Base-by-base conservation (phyloP, 495 filamentous ascomycete species). In the Aspergillus wentii region DNA sequence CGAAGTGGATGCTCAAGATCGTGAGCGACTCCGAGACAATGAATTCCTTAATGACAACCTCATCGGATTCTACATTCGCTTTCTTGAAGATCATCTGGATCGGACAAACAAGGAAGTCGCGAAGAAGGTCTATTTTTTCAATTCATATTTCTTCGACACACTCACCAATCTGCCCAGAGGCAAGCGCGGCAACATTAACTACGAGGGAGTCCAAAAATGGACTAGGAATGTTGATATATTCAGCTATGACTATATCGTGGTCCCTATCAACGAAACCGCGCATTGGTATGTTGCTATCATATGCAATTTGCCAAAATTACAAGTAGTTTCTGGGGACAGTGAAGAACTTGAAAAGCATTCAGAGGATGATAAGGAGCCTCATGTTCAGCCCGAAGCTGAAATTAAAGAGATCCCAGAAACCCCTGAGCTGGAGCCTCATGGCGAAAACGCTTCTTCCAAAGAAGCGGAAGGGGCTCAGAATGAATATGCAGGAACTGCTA, bases 251-350 rank as follows among this genome's bases (percentile, higher is more conserved):
- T 97, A 86, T 52, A 79, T 97, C 28, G 71, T 97, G 4, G 85
- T 98, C 11, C 92, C 92, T 0, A 85, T 98, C 57, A 91, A 94
- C 52, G 86, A 96, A 47, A 62, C 74, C 52, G 64, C 66, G 14
- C 92, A 98, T 56, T 98, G 92, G 92, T 97, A 92, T 62, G 64
- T 96, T 51, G 92, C 88, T 9, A 89, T 98, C 39, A 95, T 97
- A 21, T 95, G 87, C 77, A 95, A 97, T 51, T 72, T 91, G 3
- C 82, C 42, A 64, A 74, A 38, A 47, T 75, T 63, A 35, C 54
- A 54, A 47, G 68, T 53, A 44, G 59, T 54, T 18, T 44, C 49
- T 9, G 51, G 52, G 19, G 44, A 32, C 15, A 35, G 42, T 17
- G 38, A 56, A 20, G 47, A 52, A 20, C 7, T 26, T n/a, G 35